Base-by-base conservation (phyloP, 169 alveolate genomes). In the Eimeria falciformis region DNA sequence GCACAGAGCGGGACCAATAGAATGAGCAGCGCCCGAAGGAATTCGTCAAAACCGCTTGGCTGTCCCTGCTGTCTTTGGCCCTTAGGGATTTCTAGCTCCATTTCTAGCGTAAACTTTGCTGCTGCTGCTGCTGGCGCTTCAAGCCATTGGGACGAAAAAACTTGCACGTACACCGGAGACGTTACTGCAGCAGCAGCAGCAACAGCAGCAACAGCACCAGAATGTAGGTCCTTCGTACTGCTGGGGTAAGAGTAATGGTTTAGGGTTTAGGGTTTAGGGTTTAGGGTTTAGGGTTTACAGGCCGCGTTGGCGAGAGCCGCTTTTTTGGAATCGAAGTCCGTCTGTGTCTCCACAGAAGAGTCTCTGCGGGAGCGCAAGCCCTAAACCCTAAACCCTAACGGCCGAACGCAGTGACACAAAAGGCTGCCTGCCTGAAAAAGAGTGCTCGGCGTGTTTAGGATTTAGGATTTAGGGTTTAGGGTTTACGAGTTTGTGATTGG, bases 111-210 rank as follows among this genome's bases (percentile, higher is more conserved):
- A 68, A 68, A 68, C 7, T 46, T 46, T 68, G n/a, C 79, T 29
- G 46, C 45, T 29, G 79, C 46, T 68, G 79, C 46, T 68, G 37
- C 79, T 68, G 79, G 18, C 29, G 79, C 79, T 68, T 37, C 79
- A 25, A 37, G 18, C 79, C 79, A 68, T 25, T 68, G 47, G 18
- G 45, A 25, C 25, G 79, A 68, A 21, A 29, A 21, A 18, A 25
- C 47, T 2, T 68, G 79, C 37, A 68, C 6, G 45, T 68, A 68
- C 79, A 68, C 79, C 79, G 79, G 79, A 68, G 79, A 68, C 14
- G 79, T 37, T 29, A 23, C 79, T 68, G 79, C 79, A 68, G 79
- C 79, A 68, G 50, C 37, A 68, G 50, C 79, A 58, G 79, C 79
- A n/a, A 3, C 79, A n/a, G 50, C 75, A 62, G 29, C 79, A 58